Evolutionary conservation across 805 yeast genomes (phyloP), one percentile per base, ranked within the genome.

Genomic region (Cyberlindnera saturnus): DNA sequence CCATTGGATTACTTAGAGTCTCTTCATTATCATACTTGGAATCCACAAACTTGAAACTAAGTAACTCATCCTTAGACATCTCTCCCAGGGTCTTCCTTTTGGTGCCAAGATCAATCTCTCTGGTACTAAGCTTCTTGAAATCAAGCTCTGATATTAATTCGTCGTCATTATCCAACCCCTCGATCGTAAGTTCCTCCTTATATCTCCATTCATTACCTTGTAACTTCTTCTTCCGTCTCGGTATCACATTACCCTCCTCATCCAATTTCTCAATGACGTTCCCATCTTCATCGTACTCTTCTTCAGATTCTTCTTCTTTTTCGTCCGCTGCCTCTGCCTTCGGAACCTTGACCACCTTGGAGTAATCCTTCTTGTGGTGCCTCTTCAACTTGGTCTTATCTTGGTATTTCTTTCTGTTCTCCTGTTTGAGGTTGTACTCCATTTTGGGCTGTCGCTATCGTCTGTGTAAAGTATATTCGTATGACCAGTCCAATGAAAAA

Each of bases 351-450:
- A 59, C 52, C 5, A 67, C 56, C 60, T 67, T 49, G 51, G 60
- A 48, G 55, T 69, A 51, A 62, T 65, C 43, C 61, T 67, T 39
- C 63, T 67, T 39, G 51, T 69, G 73, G 17, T 57, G 63, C 5
- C 65, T 53, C 43, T 69, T 69, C 11, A 66, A 57, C 40, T 59
- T 62, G 28, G 64, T 60, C 46, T 66, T 68, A 42, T 69, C 73
- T 42, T 62, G 68, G 45, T 66, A 69, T 53, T 64, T 66, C 59
- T 64, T 67, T 10, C 73, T 53, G 46, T 68, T 68, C 47, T 67
- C 73, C 32, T 58, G 51, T 55, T 69, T 69, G 28, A 65, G 38
- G 34, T 55, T 48, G 45, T 46, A 56, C 4, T 56, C 58, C 61
- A 59, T 59, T 19, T 32, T 17, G 10, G 28, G 11, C 28, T 23